Evolutionary conservation across 2,329 filamentous ascomycete genomes (phyloP), one percentile per base, ranked within the genome.

Genomic region (Rutstroemia sp.): DNA sequence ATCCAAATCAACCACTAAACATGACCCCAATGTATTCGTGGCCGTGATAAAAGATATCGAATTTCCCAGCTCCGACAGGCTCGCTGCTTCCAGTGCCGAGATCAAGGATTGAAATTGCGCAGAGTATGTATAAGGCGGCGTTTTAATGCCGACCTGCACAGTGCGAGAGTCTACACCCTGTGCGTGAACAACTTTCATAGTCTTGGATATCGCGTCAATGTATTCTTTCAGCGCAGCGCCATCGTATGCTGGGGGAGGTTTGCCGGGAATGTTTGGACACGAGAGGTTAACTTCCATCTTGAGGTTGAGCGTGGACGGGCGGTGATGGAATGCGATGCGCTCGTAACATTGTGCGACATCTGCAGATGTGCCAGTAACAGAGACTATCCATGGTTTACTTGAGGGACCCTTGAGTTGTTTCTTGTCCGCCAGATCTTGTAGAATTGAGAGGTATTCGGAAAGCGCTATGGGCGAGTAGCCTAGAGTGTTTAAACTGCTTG

Each of bases 271-370:
- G 65, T 92, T 92, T 0, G 88, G 88, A 63, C 88, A 92, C 34
- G 82, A 87, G 30, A 92, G 79, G 67, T 92, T 92, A 64, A 92
- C 75, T 70, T 92, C 88, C 75, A 91, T 81, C 61, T 82, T 70
- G 4, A 68, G 60, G 1, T 66, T 62, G n/a, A 76, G 49, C 5
- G 55, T 58, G 10, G 57, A 49, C 5, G 58, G 48, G 25, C 58
- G 56, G 38, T 62, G 54, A 9, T 60, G 58, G 87, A 77, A 14
- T 6, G 59, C 30, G 5, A 65, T 25, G 9, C 55, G 27, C 9
- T 23, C 59, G 65, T 87, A 86, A 71, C 82, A 84, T 56, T 71
- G 62, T 0, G 73, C 71, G 0, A 89, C 76, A 10, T 88, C 82
- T 0, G 73, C 66, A 0, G 80, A 77, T 0, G 75, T 73, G 4